Percentiles rank a stretch among this genome's conserved stretches.
Conservation (phyloP, 345 rosid species). For the Sisymbrium irio region DNA sequence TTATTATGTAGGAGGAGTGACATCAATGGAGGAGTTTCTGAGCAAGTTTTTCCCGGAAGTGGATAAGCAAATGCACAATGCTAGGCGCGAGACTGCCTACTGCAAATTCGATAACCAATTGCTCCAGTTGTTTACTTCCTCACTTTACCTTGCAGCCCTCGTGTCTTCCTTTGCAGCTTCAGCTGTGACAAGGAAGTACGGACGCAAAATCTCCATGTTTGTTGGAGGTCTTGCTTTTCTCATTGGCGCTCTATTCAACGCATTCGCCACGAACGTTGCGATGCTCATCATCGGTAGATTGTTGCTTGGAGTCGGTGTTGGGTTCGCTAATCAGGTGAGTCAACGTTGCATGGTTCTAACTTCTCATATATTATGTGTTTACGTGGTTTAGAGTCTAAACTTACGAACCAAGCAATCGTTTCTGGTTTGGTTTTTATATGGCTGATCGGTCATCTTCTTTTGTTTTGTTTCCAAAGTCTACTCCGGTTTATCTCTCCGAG, state of each 20-base stretch:
- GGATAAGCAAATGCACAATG: slow-evolving; percentile 20
- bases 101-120: slow-evolving; percentile 53
- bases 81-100: slow-evolving; percentile 35
- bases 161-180: slow-evolving; percentile 52
- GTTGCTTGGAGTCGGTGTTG: slow-evolving; percentile 59
- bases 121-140: slow-evolving; percentile 50
- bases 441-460: neutral
- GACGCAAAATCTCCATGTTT: slow-evolving; percentile 56
- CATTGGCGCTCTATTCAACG: slow-evolving; percentile 42
- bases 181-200: slow-evolving; percentile 40
- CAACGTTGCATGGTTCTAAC: neutral
- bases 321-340: slow-evolving; percentile 55
- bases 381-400: neutral
- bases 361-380: too few relatives aligned
- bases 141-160: slow-evolving; percentile 51
- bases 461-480: slow-evolving; percentile 39
- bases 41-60: slow-evolving; percentile 49
- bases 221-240: slow-evolving; percentile 49
- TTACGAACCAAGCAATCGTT: too few relatives aligned
- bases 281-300: slow-evolving; percentile 57
- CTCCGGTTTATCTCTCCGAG: slow-evolving; percentile 58
- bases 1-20: slow-evolving; percentile 46
- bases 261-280: slow-evolving; percentile 34
- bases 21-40: slow-evolving; percentile 53
- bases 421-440: neutral